Evolutionary conservation across 805 yeast genomes (phyloP), one percentile per base, ranked within the genome.

Genomic region (Candida michaelii): DNA sequence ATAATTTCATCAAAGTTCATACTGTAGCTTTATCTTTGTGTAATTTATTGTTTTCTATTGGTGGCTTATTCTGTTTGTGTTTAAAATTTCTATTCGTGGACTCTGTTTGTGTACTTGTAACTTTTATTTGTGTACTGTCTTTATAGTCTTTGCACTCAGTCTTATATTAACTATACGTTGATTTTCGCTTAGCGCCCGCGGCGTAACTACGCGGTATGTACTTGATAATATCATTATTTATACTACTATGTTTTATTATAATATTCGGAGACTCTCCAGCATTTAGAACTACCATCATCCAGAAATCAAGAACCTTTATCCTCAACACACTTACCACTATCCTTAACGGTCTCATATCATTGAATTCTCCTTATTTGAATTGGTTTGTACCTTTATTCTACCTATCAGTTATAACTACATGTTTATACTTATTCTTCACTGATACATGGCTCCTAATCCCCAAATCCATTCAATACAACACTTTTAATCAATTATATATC

Each of bases 211-310:
- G 23, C 23, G 8, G 7, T 8, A 27, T 36, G 27, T 36, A 29
- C 30, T 15, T 37, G 4, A 24, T 39, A 15, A 25, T 39, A 17
- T 24, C 39, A 17, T 7, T 33, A 11, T 24, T 44, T 12, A 35
- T 25, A n/a, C 17, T 37, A 27, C 33, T 44, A 27, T 35, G 44
- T 14, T 23, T 39, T 23, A 14, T 45, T n/a, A 2, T 45, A 5
- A 54, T 77, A 10, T 74, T 77, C 50, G 82, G 82, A 0, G 77
- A 77, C 49, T 60, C 72, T 18, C 82, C 82, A 2, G 49, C 55
- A 4, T 56, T 60, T 23, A 50, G 72, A 34, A 62, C 63, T 29
- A 65, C 79, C 0, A 38, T 52, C 5, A 36, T 74, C 13, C 65
- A 66, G 29, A 52, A 41, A 18, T 31, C 54, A 15, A 52, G 64